Percentiles rank a stretch among this genome's conserved stretches.
Conservation (phyloP, 495 filamentous ascomycete species). For the Aspergillus wentii region DNA sequence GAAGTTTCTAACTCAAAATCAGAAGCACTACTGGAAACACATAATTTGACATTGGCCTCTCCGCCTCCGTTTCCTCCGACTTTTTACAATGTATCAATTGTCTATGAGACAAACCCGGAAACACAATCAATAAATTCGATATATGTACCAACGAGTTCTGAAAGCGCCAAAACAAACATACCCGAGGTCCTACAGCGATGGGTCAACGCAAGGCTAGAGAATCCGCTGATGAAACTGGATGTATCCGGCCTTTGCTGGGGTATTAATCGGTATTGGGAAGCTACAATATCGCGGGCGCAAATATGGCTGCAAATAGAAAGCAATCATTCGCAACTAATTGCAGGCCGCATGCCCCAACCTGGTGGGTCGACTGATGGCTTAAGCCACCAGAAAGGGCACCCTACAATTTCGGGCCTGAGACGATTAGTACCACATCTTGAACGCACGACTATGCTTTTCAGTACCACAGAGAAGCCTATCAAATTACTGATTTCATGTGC, state of each 20-base stretch:
- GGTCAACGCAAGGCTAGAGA: conserved; percentile 32
- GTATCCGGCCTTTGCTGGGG: conserved; percentile 40
- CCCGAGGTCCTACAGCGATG: conserved; percentile 33
- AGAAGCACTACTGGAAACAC: conserved; percentile 24
- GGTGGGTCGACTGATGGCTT: background rate
- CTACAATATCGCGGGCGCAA: conserved; percentile 28
- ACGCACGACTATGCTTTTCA: conserved; percentile 35
- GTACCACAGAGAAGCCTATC: conserved; percentile 11
- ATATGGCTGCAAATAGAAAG: conserved; percentile 33
- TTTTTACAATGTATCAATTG: conserved; percentile 29
- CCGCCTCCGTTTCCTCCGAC: conserved; percentile 33
- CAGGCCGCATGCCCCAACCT: background rate
- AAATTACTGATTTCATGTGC: conserved; percentile 29
- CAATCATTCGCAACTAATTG: conserved; percentile 14
- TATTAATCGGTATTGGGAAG: conserved; percentile 42
- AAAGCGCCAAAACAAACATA: conserved; percentile 20
- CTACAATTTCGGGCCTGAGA: conserved; percentile 23
- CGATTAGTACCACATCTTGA: conserved; percentile 33
- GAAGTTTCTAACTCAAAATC: conserved; percentile 11
- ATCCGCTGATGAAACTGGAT: conserved; percentile 33
- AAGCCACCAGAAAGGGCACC: conserved; percentile 3
- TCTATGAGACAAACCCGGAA: conserved; percentile 37
- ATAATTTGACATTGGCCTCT: conserved; percentile 31
- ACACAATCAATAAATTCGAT: conserved; percentile 29
- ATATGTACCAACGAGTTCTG: conserved; percentile 17